These are phyloP conservation scores for Ormosia semicastrata DNA, from an alignment of 306 rosid species.

Conservation along the genomic window DNA sequence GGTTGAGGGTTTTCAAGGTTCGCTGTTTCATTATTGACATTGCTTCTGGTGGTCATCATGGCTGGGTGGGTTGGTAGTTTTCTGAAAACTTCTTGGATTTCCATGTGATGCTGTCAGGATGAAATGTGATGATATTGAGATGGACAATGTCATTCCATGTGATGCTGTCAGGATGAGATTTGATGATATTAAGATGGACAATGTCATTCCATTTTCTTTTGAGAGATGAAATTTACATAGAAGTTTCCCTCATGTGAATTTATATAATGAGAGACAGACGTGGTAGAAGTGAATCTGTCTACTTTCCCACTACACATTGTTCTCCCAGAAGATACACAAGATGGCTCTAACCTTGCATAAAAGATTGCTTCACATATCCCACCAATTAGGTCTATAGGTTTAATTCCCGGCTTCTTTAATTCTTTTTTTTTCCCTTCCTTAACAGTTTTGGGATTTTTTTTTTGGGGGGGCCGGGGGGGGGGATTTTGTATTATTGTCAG, in stretches of 20 bases:
- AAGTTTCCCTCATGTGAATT: conserved; percentile 10
- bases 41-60: no score
- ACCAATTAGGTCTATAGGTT: background rate
- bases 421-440: background rate
- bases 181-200: background rate
- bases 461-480: no score
- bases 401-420: background rate
- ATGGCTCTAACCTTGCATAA: background rate
- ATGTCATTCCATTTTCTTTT: background rate
- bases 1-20: no score
- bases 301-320: background rate
- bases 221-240: background rate
- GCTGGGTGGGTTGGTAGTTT: no score
- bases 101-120: background rate
- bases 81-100: background rate
- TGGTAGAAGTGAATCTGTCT: background rate
- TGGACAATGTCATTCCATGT: background rate
- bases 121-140: background rate
- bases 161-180: background rate
- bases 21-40: no score
- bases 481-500: no score
- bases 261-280: background rate
- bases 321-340: background rate
- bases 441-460: background rate
- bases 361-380: background rate